These are phyloP conservation scores for Tremellales sp. DNA, from an alignment of 1,284 basidiomycete species.

Conservation along the genomic window DNA sequence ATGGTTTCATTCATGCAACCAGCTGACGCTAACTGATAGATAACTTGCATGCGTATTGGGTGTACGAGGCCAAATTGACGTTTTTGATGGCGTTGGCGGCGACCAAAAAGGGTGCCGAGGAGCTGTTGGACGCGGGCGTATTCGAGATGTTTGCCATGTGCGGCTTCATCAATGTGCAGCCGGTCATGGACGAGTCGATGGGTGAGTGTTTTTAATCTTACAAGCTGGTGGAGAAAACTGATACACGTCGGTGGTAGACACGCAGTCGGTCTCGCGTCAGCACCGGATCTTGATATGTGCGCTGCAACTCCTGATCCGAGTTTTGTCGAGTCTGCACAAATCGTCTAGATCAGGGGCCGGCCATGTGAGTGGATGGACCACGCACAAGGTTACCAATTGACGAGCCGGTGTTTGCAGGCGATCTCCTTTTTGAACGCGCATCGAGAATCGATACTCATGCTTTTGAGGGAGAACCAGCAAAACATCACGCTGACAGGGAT, in stretches of 20 bases:
- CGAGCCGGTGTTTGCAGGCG: conserved; percentile 36
- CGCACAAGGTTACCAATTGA: neutral
- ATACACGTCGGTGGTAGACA: conserved; percentile 16
- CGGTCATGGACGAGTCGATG: conserved; percentile 69
- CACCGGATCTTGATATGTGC: conserved; percentile 36
- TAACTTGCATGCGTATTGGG: conserved; percentile 85
- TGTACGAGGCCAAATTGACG: conserved; percentile 92
- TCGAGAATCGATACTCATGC: conserved; percentile 52
- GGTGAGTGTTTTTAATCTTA: conserved; percentile 53
- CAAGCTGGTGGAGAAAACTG: neutral
- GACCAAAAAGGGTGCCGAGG: conserved; percentile 75
- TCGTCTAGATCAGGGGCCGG: conserved; percentile 27
- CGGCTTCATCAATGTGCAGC: conserved; percentile 83
- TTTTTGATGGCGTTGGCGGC: conserved; percentile 80
- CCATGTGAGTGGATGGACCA: conserved; percentile 22
- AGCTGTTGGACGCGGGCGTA: conserved; percentile 73
- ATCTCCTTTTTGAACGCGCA: conserved; percentile 53
- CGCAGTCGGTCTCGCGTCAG: conserved; percentile 31
- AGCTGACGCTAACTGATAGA: conserved; percentile 52
- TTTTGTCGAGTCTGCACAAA: conserved; percentile 29
- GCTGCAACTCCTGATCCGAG: conserved; percentile 34
- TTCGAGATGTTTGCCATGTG: conserved; percentile 77
- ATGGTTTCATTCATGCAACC: neutral
- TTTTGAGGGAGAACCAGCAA: conserved; percentile 49
- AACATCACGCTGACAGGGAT: conserved; percentile 48